Evolutionary conservation across 1,139 yeast genomes (phyloP).

Genomic region (Debaryomycetaceae sp.): DNA sequence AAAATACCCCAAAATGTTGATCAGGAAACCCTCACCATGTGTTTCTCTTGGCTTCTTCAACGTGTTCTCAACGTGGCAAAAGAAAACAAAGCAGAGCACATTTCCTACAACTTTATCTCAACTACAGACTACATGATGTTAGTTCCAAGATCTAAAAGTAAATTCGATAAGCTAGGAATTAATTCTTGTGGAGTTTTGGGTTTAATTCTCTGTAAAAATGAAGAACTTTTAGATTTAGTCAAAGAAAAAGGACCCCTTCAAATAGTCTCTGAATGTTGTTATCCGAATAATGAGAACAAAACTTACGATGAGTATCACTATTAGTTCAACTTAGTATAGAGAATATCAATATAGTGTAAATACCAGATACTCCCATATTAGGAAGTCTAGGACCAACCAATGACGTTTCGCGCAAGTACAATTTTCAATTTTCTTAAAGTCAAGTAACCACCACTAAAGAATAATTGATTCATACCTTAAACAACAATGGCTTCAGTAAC

Average conservation of each 20-base stretch:
- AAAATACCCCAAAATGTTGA: constrained; percentile 55
- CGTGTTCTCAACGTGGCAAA: constrained; percentile 65
- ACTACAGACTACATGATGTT: constrained; percentile 80
- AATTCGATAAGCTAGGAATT: constrained; percentile 48
- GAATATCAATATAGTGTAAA: not conserved
- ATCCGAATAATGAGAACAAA: constrained; percentile 49
- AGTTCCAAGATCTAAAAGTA: constrained; percentile 66
- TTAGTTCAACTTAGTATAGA: constrained; percentile 10
- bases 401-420: constrained; percentile 9
- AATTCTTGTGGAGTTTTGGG: constrained; percentile 85
- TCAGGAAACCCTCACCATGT: constrained; percentile 56
- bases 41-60: constrained; percentile 68
- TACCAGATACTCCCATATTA: constrained; percentile 14
- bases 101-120: constrained; percentile 78
- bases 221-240: constrained; percentile 45
- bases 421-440: not conserved
- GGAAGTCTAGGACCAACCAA: constrained; percentile 24
- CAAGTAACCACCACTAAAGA: not conserved
- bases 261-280: constrained; percentile 60
- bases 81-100: constrained; percentile 40
- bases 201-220: constrained; percentile 68
- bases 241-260: constrained; percentile 39
- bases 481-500: constrained; percentile 69
- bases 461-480: not conserved
- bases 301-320: constrained; percentile 37